Evolutionary conservation across 2,329 filamentous ascomycete species (phyloP).

Genomic region (Fusarium hostae): DNA sequence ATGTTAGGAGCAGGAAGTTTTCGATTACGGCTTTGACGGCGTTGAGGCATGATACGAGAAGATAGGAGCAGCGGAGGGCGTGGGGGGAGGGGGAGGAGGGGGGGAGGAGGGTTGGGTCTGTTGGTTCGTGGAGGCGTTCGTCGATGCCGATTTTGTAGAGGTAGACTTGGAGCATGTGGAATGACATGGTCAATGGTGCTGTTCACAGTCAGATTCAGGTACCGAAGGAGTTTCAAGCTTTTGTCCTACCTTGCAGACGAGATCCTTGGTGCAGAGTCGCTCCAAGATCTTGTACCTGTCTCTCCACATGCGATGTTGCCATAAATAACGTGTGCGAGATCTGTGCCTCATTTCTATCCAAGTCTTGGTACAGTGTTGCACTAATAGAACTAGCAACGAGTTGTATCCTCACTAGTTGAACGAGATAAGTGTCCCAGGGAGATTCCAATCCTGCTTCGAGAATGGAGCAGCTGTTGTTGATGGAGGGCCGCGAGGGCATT

Average conservation of each 20-base stretch:
- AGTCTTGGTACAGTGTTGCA: neutral
- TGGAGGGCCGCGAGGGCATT: neutral
- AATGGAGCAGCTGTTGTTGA: neutral
- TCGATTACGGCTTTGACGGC: conserved; percentile 10
- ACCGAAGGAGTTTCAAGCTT: rapidly evolving
- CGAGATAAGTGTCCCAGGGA: neutral
- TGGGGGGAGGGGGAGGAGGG: neutral
- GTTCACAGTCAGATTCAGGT: neutral
- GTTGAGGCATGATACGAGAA: conserved; percentile 14
- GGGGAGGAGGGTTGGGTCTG: neutral
- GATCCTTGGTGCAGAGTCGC: neutral
- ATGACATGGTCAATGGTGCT: conserved; percentile 4
- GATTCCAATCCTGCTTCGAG: neutral
- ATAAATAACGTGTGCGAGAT: neutral
- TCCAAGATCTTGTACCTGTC: conserved; percentile 1
- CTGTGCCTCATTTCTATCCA: neutral
- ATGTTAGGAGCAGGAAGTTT: neutral
- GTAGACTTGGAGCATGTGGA: conserved; percentile 1
- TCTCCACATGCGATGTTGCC: conserved; percentile 7
- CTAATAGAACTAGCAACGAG: neutral
- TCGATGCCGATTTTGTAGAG: conserved; percentile 21
- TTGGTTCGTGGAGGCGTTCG: neutral
- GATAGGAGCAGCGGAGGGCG: neutral
- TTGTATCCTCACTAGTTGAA: neutral
- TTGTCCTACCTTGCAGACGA: neutral